These are phyloP conservation scores for Magnusiomyces ingens DNA, from an alignment of 1,139 yeast genomes.

Conservation along the genomic window DNA sequence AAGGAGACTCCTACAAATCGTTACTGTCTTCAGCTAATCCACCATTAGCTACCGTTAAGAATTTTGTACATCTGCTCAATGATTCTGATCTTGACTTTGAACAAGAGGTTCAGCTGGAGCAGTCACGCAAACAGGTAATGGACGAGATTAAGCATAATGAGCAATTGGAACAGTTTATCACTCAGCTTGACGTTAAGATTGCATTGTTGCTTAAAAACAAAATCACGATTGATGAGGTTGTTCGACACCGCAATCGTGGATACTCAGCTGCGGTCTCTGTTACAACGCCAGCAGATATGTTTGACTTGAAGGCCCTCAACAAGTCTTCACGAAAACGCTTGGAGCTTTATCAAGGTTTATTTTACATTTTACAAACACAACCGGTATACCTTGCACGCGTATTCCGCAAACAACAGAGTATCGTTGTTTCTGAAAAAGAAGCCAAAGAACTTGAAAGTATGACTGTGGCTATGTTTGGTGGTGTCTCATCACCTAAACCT, in stretches of 20 bases:
- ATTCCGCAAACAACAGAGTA: constrained; percentile 32
- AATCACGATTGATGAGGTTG: constrained; percentile 68
- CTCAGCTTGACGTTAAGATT: constrained; percentile 74
- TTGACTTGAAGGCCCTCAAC: constrained; percentile 38
- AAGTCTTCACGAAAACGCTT: constrained; percentile 39
- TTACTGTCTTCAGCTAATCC: constrained; percentile 68
- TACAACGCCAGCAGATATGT: constrained; percentile 26
- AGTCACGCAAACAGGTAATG: constrained; percentile 58
- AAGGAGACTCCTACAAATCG: constrained; percentile 67
- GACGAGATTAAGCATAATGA: constrained; percentile 60
- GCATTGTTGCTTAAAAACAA: constrained; percentile 73
- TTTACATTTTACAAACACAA: constrained; percentile 79
- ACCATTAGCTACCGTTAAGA: constrained; percentile 65
- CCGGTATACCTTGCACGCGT: constrained; percentile 65
- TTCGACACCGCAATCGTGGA: constrained; percentile 46
- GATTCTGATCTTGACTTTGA: constrained; percentile 69
- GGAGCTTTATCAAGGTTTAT: constrained; percentile 67
- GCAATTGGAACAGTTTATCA: constrained; percentile 63
- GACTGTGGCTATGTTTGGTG: constrained; percentile 45
- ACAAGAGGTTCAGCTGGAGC: constrained; percentile 66
- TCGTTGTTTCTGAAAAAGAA: constrained; percentile 31
- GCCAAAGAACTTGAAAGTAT: constrained; percentile 41
- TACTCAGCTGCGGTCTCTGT: constrained; percentile 19
- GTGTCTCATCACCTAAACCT: constrained; percentile 28
- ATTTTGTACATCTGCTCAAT: constrained; percentile 69